These are phyloP conservation scores for Rhodotorula kratochvilovae DNA, from an alignment of 768 basidiomycete genomes.

Conservation along the genomic window DNA sequence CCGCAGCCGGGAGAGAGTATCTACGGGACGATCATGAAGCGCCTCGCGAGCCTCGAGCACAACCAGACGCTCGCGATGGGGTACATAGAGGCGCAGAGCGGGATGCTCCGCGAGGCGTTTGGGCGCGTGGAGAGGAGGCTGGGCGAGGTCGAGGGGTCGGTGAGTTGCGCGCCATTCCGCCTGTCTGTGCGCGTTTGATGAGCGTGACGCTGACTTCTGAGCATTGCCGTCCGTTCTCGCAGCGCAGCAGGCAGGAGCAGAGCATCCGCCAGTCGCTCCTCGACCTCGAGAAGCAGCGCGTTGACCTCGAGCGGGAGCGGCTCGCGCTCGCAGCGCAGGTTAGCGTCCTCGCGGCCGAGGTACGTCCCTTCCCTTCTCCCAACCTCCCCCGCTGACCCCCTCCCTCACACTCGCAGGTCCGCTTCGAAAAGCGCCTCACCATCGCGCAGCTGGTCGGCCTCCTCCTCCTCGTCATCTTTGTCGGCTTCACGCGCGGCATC, in stretches of 20 bases:
- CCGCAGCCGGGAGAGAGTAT: slow-evolving; percentile 70
- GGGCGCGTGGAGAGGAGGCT: slow-evolving; percentile 71
- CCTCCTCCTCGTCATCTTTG: slow-evolving; percentile 76
- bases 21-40: slow-evolving; percentile 93
- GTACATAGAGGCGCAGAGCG: slow-evolving; percentile 86
- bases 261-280: slow-evolving; percentile 60
- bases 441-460: slow-evolving; percentile 81
- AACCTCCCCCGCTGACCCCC: not conserved
- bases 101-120: slow-evolving; percentile 68
- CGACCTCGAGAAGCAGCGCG: slow-evolving; percentile 66
- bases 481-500: slow-evolving; percentile 76
- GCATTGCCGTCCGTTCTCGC: not conserved
- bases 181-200: not conserved
- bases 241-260: slow-evolving; percentile 70
- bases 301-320: slow-evolving; percentile 66
- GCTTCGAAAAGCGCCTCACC: slow-evolving; percentile 81
- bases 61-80: slow-evolving; percentile 77
- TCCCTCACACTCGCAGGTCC: slow-evolving; percentile 55
- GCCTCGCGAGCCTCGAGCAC: slow-evolving; percentile 73
- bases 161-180: slow-evolving; percentile 14
- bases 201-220: not conserved
- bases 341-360: slow-evolving; percentile 75
- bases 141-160: slow-evolving; percentile 51
- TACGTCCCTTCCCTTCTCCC: slow-evolving; percentile 44
- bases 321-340: slow-evolving; percentile 64